These are phyloP conservation scores for Centrapalus pauciflorus DNA, from an alignment of 129 eudicot genomes.

Conservation along the genomic window DNA sequence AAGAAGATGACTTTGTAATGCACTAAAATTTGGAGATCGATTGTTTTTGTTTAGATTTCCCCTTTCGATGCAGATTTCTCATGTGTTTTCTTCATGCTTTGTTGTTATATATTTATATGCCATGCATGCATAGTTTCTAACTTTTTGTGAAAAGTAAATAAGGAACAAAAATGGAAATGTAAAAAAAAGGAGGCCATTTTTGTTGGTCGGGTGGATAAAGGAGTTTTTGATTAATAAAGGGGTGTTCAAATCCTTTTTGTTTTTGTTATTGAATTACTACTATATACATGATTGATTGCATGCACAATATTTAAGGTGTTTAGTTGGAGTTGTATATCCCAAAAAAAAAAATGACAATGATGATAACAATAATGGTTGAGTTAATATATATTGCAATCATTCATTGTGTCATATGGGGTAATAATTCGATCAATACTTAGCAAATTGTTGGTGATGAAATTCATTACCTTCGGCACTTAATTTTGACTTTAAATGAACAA, in stretches of 20 bases:
- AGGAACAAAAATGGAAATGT: conserved; percentile 28
- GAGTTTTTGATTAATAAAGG: conserved; percentile 21
- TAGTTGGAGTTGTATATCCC: no score
- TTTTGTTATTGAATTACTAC: no score
- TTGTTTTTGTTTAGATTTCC: not conserved
- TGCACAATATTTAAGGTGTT: no score
- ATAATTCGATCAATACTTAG: no score
- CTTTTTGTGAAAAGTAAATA: conserved; percentile 31
- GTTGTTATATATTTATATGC: conserved; percentile 14
- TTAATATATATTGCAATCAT: no score
- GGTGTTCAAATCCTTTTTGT: conserved; percentile 5
- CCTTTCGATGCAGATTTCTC: conserved; percentile 13
- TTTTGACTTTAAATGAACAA: no score
- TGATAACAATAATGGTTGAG: no score
- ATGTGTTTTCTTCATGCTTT: not conserved
- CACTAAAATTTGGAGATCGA: not conserved
- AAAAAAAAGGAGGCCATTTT: conserved; percentile 28
- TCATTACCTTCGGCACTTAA: no score
- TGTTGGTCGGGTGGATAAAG: conserved; percentile 15
- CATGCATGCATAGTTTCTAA: conserved; percentile 25
- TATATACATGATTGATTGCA: no score
- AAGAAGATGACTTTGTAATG: conserved; percentile 41
- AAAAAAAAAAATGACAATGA: no score
- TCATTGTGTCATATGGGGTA: no score
- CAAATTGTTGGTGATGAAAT: no score